Conservation (phyloP, 805 yeast species). For the Ogataea glucozyma region DNA sequence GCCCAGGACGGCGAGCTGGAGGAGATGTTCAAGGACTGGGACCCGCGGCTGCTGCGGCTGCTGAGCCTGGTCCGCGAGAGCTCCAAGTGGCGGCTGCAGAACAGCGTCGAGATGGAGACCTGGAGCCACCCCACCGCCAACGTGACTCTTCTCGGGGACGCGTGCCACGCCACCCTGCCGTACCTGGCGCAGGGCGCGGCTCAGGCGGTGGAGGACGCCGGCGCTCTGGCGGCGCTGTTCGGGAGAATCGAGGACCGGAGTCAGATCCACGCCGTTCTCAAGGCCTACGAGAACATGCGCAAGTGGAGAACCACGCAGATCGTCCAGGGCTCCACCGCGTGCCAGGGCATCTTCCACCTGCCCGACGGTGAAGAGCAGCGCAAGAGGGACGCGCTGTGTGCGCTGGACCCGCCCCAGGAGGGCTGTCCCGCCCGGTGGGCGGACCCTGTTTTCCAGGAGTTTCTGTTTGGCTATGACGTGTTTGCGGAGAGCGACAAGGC, state of each 20-base stretch:
- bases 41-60: constrained; percentile 13
- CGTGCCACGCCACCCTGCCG: constrained; percentile 23
- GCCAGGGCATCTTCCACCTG: constrained; percentile 21
- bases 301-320: constrained; percentile 19
- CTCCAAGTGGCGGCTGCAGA: constrained; percentile 19
- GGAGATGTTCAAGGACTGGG: constrained; percentile 18
- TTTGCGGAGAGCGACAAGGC: constrained; percentile 15
- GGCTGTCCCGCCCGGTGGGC: constrained; percentile 23
- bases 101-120: constrained; percentile 13
- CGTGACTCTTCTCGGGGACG: constrained; percentile 19
- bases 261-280: constrained; percentile 12
- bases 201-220: constrained; percentile 23
- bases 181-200: constrained; percentile 24
- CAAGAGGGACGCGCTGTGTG: constrained; percentile 14
- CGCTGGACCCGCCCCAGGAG: constrained; percentile 15
- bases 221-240: constrained; percentile 17
- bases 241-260: constrained; percentile 13
- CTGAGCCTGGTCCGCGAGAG: constrained; percentile 12
- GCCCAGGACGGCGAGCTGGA: constrained; percentile 15
- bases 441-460: constrained; percentile 21
- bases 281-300: constrained; percentile 14
- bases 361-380: constrained; percentile 17
- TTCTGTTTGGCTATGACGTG: constrained; percentile 19
- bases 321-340: constrained; percentile 17
- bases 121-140: constrained; percentile 17